Percentiles rank a stretch among this genome's conserved stretches.
These are phyloP conservation scores for Gyrodon lividus DNA, from an alignment of 768 basidiomycete species.

Conservation along the genomic window DNA sequence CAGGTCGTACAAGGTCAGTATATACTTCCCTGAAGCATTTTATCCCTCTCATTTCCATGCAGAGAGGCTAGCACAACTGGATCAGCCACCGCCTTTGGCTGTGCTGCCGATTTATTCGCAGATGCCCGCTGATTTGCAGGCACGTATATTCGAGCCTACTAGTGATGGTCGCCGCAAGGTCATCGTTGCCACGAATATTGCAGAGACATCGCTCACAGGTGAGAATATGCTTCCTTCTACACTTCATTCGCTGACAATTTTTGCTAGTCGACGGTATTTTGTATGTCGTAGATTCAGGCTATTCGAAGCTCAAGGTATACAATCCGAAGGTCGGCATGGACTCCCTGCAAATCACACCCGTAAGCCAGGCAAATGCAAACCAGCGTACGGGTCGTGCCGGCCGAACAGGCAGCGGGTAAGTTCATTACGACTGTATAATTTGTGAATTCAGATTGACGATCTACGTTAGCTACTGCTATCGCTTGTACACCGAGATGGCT, in stretches of 20 bases:
- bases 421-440: conserved; percentile 6
- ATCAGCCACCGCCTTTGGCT: conserved; percentile 83
- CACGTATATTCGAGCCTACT: conserved; percentile 95
- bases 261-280: conserved; percentile 90
- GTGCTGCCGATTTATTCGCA: conserved; percentile 99
- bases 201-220: conserved; percentile 96
- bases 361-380: conserved; percentile 97
- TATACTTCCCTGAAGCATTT: neutral
- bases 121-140: conserved; percentile 98
- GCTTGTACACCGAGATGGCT: conserved; percentile 96
- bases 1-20: conserved; percentile 82
- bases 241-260: conserved; percentile 4
- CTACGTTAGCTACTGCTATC: conserved; percentile 79
- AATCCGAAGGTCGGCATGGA: conserved; percentile 99
- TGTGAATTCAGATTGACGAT: conserved; percentile 2
- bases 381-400: conserved; percentile 97
- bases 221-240: conserved; percentile 10
- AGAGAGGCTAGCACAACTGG: conserved; percentile 92
- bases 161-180: conserved; percentile 93
- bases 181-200: conserved; percentile 98
- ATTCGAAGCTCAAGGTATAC: conserved; percentile 97
- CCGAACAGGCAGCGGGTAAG: conserved; percentile 91
- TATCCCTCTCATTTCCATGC: conserved; percentile 1
- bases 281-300: conserved; percentile 95
- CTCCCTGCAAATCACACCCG: conserved; percentile 96